Percentiles rank a stretch among this genome's conserved stretches.
phyloP scores from a whole-genome alignment of 2,329 filamentous ascomycete species.

The Bipolaris victoriae region DNA sequence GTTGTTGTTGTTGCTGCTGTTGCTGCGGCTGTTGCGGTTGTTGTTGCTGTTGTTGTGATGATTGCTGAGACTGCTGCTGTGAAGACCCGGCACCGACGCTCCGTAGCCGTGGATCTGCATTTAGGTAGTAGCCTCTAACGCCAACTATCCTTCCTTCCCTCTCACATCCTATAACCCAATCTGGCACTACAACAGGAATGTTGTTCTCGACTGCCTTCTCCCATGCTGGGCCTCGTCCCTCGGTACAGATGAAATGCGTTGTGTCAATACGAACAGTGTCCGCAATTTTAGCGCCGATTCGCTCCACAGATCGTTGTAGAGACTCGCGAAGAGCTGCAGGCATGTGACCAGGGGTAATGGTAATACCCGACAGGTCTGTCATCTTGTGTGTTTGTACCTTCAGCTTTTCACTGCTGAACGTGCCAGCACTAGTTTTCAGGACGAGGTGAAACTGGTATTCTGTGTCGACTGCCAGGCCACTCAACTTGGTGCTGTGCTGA shows the following conservation, averaged over 20 bases:
- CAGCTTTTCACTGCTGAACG: conserved; percentile 81
- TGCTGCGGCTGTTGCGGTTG: conserved; percentile 35
- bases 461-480: conserved; percentile 91
- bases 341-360: conserved; percentile 88
- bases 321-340: conserved; percentile 74
- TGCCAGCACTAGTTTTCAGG: conserved; percentile 87
- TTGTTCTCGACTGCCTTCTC: conserved; percentile 98
- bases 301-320: conserved; percentile 75
- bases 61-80: conserved; percentile 33
- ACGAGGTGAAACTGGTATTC: conserved; percentile 96
- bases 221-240: conserved; percentile 87
- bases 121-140: conserved; percentile 94
- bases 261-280: conserved; percentile 94
- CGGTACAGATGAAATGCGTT: conserved; percentile 96
- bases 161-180: conserved; percentile 98
- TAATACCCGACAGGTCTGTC: conserved; percentile 95
- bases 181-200: conserved; percentile 92
- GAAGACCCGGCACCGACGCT: conserved; percentile 54
- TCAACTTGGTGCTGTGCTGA: conserved; percentile 96
- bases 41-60: conserved; percentile 26
- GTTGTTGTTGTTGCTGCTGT: conserved; percentile 28
- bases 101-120: conserved; percentile 73
- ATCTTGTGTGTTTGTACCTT: conserved; percentile 95
- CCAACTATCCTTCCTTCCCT: conserved; percentile 89
- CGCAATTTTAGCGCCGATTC: conserved; percentile 90